phyloP scores from a whole-genome alignment of 768 basidiomycete genomes.

The Russula griseocarnosa region DNA sequence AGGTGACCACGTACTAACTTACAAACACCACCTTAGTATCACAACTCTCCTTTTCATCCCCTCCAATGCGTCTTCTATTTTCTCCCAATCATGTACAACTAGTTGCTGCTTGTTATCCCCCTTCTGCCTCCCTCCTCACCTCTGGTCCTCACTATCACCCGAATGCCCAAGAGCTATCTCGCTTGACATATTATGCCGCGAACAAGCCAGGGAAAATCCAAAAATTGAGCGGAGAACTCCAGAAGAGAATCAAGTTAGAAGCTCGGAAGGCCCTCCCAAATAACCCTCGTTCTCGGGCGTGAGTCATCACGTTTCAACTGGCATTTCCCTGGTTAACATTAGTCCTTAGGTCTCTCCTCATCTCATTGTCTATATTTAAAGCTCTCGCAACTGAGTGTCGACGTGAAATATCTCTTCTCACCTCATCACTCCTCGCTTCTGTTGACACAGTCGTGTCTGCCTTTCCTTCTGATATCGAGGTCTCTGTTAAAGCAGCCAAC shows the following conservation, averaged over 20 bases:
- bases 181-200: slow-evolving; percentile 81
- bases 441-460: slow-evolving; percentile 54
- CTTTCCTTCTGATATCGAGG: slow-evolving; percentile 64
- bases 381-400: slow-evolving; percentile 84
- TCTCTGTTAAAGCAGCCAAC: slow-evolving; percentile 71
- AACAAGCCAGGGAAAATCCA: slow-evolving; percentile 77
- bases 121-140: slow-evolving; percentile 65
- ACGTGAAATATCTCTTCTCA: slow-evolving; percentile 72
- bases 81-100: slow-evolving; percentile 81
- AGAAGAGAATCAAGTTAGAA: slow-evolving; percentile 66
- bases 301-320: slow-evolving; percentile 35
- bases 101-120: slow-evolving; percentile 83
- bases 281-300: slow-evolving; percentile 78
- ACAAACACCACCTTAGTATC: not conserved
- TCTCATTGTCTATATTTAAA: slow-evolving; percentile 78
- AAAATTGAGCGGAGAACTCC: slow-evolving; percentile 71
- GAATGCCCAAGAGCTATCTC: slow-evolving; percentile 80
- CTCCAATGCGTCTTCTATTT: slow-evolving; percentile 66
- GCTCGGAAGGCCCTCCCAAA: slow-evolving; percentile 66
- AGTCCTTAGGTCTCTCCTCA: slow-evolving; percentile 59
- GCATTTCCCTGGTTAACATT: slow-evolving; percentile 6
- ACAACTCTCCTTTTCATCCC: slow-evolving; percentile 15
- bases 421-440: slow-evolving; percentile 62
- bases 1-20: no score
- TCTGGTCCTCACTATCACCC: slow-evolving; percentile 75